phyloP scores from a whole-genome alignment of 2,329 filamentous ascomycete genomes.

The Ascochyta lentis region DNA sequence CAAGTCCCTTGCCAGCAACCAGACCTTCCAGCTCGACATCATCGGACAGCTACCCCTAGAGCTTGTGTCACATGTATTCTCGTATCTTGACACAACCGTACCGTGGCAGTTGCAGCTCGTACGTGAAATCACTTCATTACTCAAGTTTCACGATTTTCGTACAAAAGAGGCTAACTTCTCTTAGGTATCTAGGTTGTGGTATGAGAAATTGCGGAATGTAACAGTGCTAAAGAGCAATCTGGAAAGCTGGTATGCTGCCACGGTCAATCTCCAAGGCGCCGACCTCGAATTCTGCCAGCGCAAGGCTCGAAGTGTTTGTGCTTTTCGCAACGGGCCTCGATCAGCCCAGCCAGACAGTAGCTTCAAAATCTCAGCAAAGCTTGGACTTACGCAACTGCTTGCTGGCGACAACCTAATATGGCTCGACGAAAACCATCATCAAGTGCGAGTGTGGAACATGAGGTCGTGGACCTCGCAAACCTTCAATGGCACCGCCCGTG shows the following conservation, averaged over 20 bases:
- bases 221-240: constrained; percentile 30
- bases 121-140: constrained; percentile 11
- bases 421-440: constrained; percentile 8
- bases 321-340: constrained; percentile 31
- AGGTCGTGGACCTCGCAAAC: constrained; percentile 22
- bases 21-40: constrained; percentile 43
- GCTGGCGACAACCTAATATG: constrained; percentile 29
- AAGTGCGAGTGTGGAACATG: constrained; percentile 33
- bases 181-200: constrained; percentile 47
- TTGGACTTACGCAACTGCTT: constrained; percentile 3
- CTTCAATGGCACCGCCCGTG: constrained; percentile 28
- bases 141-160: no score
- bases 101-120: constrained; percentile 40
- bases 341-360: constrained; percentile 7
- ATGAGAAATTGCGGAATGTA: constrained; percentile 31
- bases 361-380: neutral
- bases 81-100: constrained; percentile 39
- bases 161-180: neutral
- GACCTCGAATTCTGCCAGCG: constrained; percentile 23
- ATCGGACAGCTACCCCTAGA: constrained; percentile 48
- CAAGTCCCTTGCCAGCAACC: constrained; percentile 22
- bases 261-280: constrained; percentile 16
- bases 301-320: constrained; percentile 34
- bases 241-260: constrained; percentile 31
- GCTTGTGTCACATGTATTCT: constrained; percentile 46